A percentile compares a stretch with the other conserved stretches of the same genome.
These are phyloP conservation scores for Calonectria pauciramosa DNA, from an alignment of 2,329 filamentous ascomycete species.

Conservation along the genomic window DNA sequence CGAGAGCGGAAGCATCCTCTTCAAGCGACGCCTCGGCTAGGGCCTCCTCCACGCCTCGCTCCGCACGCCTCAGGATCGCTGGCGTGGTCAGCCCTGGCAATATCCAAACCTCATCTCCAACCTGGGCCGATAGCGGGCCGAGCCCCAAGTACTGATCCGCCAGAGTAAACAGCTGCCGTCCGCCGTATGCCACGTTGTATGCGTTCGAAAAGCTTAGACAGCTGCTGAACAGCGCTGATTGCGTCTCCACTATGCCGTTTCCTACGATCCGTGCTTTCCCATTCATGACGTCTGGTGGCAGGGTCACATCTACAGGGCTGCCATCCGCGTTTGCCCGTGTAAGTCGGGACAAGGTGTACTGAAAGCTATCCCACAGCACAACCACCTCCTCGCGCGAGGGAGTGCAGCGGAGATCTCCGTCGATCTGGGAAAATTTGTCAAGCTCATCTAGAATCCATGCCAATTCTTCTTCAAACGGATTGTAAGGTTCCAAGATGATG, in stretches of 20 bases:
- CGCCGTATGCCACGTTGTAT: slow-evolving; percentile 37
- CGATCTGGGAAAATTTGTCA: slow-evolving; percentile 32
- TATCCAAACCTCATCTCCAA: slow-evolving; percentile 42
- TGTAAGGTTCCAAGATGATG: slow-evolving; percentile 24
- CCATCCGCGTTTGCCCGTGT: slow-evolving; percentile 26
- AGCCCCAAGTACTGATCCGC: slow-evolving; percentile 34
- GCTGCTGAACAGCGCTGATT: slow-evolving; percentile 31
- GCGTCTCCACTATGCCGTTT: slow-evolving; percentile 28
- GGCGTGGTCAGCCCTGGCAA: slow-evolving; percentile 39
- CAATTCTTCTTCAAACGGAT: slow-evolving; percentile 39
- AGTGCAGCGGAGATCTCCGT: slow-evolving; percentile 32
- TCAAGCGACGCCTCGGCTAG: neutral
- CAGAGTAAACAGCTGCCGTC: slow-evolving; percentile 40
- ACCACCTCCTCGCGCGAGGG: slow-evolving; percentile 38
- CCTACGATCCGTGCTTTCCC: slow-evolving; percentile 38
- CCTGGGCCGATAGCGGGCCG: slow-evolving; percentile 29
- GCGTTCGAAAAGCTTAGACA: slow-evolving; percentile 37
- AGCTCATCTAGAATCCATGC: slow-evolving; percentile 32
- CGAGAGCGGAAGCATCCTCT: neutral
- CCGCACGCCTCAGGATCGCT: slow-evolving; percentile 30
- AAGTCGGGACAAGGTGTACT: slow-evolving; percentile 36
- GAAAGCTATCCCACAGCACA: slow-evolving; percentile 36
- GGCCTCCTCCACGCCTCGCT: neutral
- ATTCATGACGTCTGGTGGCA: slow-evolving; percentile 31
- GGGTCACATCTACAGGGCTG: slow-evolving; percentile 34